Evolutionary conservation across 148 eudicot genomes (phyloP).

Genomic region (Talinum fruticosum): DNA sequence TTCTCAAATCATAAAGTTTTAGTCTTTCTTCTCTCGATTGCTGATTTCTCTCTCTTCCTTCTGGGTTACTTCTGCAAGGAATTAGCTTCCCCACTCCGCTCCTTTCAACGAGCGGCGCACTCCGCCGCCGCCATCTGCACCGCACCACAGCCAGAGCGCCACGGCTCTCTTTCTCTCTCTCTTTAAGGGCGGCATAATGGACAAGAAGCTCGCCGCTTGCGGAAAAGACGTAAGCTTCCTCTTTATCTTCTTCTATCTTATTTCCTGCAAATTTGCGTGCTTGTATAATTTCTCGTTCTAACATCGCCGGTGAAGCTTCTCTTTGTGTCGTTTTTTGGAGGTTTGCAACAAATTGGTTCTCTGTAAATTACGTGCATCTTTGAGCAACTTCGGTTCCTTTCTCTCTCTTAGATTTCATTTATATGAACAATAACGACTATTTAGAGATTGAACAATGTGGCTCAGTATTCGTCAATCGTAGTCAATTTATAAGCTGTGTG

Average conservation of each 20-base stretch:
- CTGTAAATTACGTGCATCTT: too few relatives aligned
- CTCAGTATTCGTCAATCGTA: too few relatives aligned
- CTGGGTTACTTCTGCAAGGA: background rate
- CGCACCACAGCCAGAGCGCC: background rate
- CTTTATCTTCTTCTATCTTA: background rate
- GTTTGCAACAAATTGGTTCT: too few relatives aligned
- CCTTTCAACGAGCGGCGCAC: background rate
- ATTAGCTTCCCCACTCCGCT: background rate
- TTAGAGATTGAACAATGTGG: too few relatives aligned
- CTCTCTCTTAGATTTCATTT: too few relatives aligned
- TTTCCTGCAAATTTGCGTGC: background rate
- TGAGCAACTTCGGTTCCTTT: too few relatives aligned
- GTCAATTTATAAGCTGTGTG: too few relatives aligned
- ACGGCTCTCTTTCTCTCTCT: too few relatives aligned
- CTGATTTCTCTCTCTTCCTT: background rate
- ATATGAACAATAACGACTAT: too few relatives aligned
- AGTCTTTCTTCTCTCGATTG: background rate
- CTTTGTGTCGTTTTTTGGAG: too few relatives aligned
- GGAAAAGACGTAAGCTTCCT: constrained; percentile 35
- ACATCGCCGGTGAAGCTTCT: too few relatives aligned
- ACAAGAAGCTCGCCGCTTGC: constrained; percentile 22
- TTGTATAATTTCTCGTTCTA: background rate
- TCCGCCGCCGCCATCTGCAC: background rate
- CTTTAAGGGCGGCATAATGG: constrained; percentile 18
- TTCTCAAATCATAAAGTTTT: too few relatives aligned